phyloP scores from a whole-genome alignment of 305 asterid genomes.

The Andrographis paniculata region DNA sequence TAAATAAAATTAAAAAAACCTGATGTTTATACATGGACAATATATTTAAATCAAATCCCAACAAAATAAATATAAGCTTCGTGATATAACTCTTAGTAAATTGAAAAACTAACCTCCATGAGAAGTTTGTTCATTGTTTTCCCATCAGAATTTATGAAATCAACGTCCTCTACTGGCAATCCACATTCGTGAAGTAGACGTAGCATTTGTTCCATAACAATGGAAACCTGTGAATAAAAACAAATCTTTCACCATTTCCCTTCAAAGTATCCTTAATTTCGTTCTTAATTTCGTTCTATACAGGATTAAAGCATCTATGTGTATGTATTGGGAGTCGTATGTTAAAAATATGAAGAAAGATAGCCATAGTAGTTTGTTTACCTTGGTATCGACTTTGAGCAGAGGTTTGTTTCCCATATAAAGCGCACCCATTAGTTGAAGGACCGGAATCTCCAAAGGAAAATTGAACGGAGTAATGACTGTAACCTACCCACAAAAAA shows the following conservation, averaged over 20 bases:
- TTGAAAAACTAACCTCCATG: conserved; percentile 52
- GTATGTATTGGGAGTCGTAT: too few relatives aligned
- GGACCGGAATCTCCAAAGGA: conserved; percentile 92
- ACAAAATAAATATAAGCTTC: too few relatives aligned
- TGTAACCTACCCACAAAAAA: conserved; percentile 42
- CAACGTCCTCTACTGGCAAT: conserved; percentile 75
- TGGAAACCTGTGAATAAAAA: conserved; percentile 45
- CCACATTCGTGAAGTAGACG: conserved; percentile 92
- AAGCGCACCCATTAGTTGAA: conserved; percentile 96
- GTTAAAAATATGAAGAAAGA: too few relatives aligned
- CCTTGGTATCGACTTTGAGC: conserved; percentile 97
- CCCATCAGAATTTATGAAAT: conserved; percentile 92
- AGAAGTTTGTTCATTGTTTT: conserved; percentile 77
- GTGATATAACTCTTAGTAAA: not conserved
- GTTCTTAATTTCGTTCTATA: too few relatives aligned
- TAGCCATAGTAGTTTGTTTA: conserved; percentile 10
- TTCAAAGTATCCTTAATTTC: too few relatives aligned
- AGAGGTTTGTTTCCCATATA: conserved; percentile 98
- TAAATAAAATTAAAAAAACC: too few relatives aligned
- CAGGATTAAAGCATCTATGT: too few relatives aligned
- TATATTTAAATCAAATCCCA: too few relatives aligned
- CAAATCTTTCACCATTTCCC: too few relatives aligned
- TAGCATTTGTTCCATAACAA: conserved; percentile 94
- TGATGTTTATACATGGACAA: too few relatives aligned
- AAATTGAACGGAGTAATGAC: conserved; percentile 91